Base-by-base conservation (phyloP, 805 yeast species). In the Schwanniomyces sp. region DNA sequence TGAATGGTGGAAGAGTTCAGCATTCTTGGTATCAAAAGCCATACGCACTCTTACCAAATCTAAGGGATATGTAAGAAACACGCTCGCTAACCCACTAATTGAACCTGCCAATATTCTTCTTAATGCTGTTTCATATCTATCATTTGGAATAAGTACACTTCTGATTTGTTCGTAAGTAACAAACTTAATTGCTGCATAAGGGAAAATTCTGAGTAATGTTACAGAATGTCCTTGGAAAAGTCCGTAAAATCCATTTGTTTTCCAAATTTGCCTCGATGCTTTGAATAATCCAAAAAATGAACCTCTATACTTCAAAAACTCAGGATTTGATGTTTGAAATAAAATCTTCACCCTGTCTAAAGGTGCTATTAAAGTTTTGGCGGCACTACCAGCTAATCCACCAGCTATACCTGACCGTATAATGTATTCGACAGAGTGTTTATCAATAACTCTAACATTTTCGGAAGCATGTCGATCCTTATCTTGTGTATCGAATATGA, bases 211-310 rank as follows among this genome's bases (percentile, higher is more conserved):
- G 38, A 91, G 66, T 43, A 94, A 70, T 0, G 99, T 94, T 0
- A 95, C 97, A 4, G 96, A 88, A 64, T 94, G 99, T 36, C 99
- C 99, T 59, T 92, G 96, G 63, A 84, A 92, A 46, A 94, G 79
- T 1, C 99, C 99, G 38, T 70, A 52, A 1, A 84, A 41, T 14
- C 98, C 98, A 63, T 90, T 94, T 43, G 70, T 74, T 7, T 56
- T 47, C 69, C 81, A 81, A 24, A 94, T 91, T 47, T 80, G 77
- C 30, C 69, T 69, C 0, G 86, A 86, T 0, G 99, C 98, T 41
- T 74, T 70, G 51, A 82, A 75, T 46, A 94, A 70, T 2, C 99
- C 99, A 28, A 70, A 65, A 52, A 87, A 80, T 0, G 92, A 82
- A 12, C 97, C 97, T 7, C 96, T 75, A 63, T 81, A 90, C 62